phyloP scores from a whole-genome alignment of 257 asterid genomes.

The Catharanthus roseus region DNA sequence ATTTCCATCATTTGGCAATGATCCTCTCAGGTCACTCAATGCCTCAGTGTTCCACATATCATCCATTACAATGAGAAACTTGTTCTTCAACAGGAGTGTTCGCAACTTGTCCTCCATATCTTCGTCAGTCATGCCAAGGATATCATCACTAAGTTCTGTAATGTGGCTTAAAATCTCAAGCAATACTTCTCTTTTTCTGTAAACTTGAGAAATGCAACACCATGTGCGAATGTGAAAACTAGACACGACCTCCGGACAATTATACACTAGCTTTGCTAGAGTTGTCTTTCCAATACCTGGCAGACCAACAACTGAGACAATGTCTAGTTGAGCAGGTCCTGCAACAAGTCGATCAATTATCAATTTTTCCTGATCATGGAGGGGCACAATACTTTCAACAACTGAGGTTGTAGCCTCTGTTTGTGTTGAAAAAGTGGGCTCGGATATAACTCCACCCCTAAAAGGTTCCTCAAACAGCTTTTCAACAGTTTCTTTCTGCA shows the following conservation, averaged over 20 bases:
- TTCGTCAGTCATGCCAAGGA: neutral
- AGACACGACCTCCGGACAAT: neutral
- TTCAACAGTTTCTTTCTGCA: neutral
- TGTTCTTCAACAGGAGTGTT: too few relatives aligned
- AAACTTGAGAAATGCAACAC: neutral
- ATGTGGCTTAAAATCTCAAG: neutral
- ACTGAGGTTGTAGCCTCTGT: too few relatives aligned
- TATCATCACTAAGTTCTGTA: neutral
- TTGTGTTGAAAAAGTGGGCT: too few relatives aligned
- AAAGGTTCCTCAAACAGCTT: too few relatives aligned
- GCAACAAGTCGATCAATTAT: neutral
- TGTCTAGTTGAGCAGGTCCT: neutral
- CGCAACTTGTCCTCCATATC: neutral
- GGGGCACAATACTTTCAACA: neutral
- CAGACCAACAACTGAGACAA: slow-evolving; percentile 1
- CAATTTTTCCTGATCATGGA: neutral
- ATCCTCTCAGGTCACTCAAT: too few relatives aligned
- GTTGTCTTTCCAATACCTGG: slow-evolving; percentile 7
- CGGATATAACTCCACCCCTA: too few relatives aligned
- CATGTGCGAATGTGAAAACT: too few relatives aligned
- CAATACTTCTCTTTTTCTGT: neutral
- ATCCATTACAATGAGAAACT: too few relatives aligned
- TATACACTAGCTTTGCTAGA: neutral
- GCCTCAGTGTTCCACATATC: too few relatives aligned
- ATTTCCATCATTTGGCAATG: too few relatives aligned